Conservation (phyloP, 2,329 filamentous ascomycete genomes). For the Tympanopsis confertula region DNA sequence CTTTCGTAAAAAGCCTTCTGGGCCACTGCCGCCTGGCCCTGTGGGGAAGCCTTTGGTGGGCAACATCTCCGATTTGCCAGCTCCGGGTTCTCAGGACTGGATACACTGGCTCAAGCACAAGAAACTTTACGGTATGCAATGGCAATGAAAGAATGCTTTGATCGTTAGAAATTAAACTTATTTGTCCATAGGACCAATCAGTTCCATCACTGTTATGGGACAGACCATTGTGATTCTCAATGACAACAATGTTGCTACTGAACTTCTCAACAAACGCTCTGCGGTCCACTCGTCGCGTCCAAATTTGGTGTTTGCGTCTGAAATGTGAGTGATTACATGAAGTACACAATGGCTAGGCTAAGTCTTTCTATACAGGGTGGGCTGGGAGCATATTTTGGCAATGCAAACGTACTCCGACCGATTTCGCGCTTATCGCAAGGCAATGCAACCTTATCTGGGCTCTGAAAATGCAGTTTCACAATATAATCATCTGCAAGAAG, state of each 20-base stretch:
- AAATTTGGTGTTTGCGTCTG: slow-evolving; percentile 15
- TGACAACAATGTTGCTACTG: slow-evolving; percentile 17
- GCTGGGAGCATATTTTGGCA: slow-evolving; percentile 22
- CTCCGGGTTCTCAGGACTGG: slow-evolving; percentile 18
- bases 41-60: slow-evolving; percentile 32
- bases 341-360: neutral
- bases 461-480: slow-evolving; percentile 22
- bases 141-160: neutral
- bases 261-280: slow-evolving; percentile 23
- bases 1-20: no score
- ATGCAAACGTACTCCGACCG: slow-evolving; percentile 20
- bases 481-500: slow-evolving; percentile 28
- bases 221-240: slow-evolving; percentile 27
- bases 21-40: slow-evolving; percentile 35
- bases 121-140: slow-evolving; percentile 17
- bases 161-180: neutral
- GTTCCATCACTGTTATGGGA: slow-evolving; percentile 26
- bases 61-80: slow-evolving; percentile 34
- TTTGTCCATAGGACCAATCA: slow-evolving; percentile 8
- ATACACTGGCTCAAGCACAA: slow-evolving; percentile 28
- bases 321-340: slow-evolving; percentile 17
- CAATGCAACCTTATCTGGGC: slow-evolving; percentile 29
- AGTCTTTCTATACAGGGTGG: slow-evolving; percentile 12
- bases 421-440: slow-evolving; percentile 29
- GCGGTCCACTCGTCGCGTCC: slow-evolving; percentile 22